These are phyloP conservation scores for Pleurotus platypus DNA, from an alignment of 768 basidiomycete species.

Conservation along the genomic window DNA sequence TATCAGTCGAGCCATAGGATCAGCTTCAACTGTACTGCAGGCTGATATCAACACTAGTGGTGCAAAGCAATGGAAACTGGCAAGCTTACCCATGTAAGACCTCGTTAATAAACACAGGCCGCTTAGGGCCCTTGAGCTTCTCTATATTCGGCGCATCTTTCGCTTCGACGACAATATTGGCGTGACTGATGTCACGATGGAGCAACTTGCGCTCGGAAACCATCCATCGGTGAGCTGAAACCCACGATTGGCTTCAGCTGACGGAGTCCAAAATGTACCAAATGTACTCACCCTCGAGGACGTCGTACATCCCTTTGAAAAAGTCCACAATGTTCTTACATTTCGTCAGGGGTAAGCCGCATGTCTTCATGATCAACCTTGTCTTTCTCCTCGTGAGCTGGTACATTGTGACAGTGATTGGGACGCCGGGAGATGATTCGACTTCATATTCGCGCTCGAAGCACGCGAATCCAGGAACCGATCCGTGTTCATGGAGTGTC, in stretches of 20 bases:
- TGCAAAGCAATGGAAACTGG: too few relatives aligned
- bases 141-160: not conserved
- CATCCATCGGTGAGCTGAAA: not conserved
- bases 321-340: not conserved
- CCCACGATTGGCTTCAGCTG: not conserved
- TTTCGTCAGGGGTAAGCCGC: not conserved
- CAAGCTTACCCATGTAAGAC: too few relatives aligned
- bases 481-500: not conserved
- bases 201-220: not conserved
- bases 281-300: not conserved
- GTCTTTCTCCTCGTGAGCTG: not conserved
- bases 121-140: not conserved
- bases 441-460: constrained; percentile 5
- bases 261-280: not conserved
- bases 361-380: not conserved
- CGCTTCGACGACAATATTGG: not conserved
- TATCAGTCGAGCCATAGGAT: not conserved
- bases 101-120: not conserved
- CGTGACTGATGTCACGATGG: constrained; percentile 1
- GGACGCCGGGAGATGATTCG: not conserved
- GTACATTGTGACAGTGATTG: not conserved
- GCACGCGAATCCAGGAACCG: constrained; percentile 2
- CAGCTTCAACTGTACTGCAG: not conserved
- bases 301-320: constrained; percentile 6
- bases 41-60: too few relatives aligned